Evolutionary conservation across 805 yeast species (phyloP).

Genomic region (Metschnikowia gelsemii): DNA sequence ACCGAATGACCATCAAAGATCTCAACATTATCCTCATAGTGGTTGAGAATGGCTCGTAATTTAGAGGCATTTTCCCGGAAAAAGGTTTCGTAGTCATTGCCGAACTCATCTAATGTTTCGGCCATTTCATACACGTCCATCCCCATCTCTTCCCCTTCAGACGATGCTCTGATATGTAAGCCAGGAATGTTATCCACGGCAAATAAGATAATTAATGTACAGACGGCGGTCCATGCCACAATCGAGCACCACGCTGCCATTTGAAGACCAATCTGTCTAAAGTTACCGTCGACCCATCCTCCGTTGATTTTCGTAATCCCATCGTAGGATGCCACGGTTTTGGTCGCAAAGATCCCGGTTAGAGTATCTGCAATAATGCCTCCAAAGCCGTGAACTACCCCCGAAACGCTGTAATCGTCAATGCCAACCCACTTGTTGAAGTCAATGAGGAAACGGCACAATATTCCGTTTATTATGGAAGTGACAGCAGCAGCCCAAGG

Average conservation of each 20-base stretch:
- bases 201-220: conserved; percentile 45
- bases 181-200: conserved; percentile 54
- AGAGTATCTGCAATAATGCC: conserved; percentile 45
- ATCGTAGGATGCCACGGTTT: conserved; percentile 43
- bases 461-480: conserved; percentile 37
- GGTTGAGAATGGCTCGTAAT: conserved; percentile 15
- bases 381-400: conserved; percentile 49
- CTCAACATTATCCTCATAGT: conserved; percentile 12
- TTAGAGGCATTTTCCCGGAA: conserved; percentile 24
- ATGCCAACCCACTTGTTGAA: conserved; percentile 43
- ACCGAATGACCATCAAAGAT: conserved; percentile 17
- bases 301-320: conserved; percentile 45
- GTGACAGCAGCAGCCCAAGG: conserved; percentile 49
- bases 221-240: conserved; percentile 45
- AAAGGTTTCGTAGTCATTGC: conserved; percentile 32
- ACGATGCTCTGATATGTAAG: conserved; percentile 42
- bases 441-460: conserved; percentile 35
- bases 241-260: conserved; percentile 45
- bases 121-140: conserved; percentile 52
- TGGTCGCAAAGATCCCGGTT: conserved; percentile 47
- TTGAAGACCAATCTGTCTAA: conserved; percentile 47
- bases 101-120: conserved; percentile 45
- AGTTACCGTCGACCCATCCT: conserved; percentile 49
- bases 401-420: conserved; percentile 48
- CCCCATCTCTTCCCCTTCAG: conserved; percentile 51